Evolutionary conservation across 345 rosid genomes (phyloP), one percentile per base, ranked within the genome.

Genomic region (Raphanus sativus): DNA sequence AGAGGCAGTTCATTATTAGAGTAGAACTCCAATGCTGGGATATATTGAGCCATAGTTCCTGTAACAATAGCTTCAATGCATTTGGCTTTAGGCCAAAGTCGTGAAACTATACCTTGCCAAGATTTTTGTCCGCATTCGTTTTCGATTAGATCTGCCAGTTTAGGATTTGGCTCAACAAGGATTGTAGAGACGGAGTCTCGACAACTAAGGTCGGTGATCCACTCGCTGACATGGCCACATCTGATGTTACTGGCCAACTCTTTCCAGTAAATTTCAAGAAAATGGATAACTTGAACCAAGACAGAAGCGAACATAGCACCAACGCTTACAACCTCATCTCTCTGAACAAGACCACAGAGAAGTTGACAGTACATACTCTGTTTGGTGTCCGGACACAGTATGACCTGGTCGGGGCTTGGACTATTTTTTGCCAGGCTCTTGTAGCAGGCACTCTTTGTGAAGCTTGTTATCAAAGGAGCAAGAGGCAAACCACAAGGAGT

Each of bases 401-500:
- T 56, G 61, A 56, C 21, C 29, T 56, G 13, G 6, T 56, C 29
- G 13, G 61, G 29, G 61, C 29, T 56, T 56, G 61, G 9, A 56
- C 29, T 56, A 3, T 21, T 3, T 8, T 21, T 24, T 1, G 61
- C 61, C 2, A 0, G 6, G 61, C 13, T 56, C 13, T 2, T 56
- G 21, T 8, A 21, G 9, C 8, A 24, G 3, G 21, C 26, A 28
- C 29, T 56, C 61, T 21, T 56, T 21, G 3, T 56, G 61, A 56
- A 56, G 29, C 13, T 21, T 25, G 29, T 56, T 56, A 56, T 0
- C 6, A 4, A 13, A 10, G 61, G 61, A 56, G 29, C 61, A 56
- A 56, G 28, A 55, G 61, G 61, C 61, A 56, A 56, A 21, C 61
- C 61, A 56, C 61, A 52, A 15, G 58, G 59, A 54, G 59, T 54